Evolutionary conservation across 2,329 filamentous ascomycete genomes (phyloP).

Genomic region (Podosphaera fusca): DNA sequence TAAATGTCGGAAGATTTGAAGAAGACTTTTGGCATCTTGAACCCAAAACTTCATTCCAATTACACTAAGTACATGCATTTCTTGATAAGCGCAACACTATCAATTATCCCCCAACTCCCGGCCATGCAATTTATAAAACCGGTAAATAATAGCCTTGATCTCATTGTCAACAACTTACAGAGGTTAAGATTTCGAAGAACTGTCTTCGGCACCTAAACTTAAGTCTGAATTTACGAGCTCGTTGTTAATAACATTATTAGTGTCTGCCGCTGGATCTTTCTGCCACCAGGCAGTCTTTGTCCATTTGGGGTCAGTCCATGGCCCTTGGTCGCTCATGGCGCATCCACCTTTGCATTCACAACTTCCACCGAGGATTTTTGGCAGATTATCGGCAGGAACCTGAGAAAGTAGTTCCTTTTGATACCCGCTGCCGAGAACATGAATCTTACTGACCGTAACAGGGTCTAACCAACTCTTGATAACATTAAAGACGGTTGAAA

Average conservation of each 20-base stretch:
- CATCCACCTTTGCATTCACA: constrained; percentile 73
- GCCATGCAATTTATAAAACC: background rate
- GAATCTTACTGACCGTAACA: constrained; percentile 88
- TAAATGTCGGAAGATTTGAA: too few species aligned
- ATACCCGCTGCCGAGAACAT: constrained; percentile 64
- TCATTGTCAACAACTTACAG: too few species aligned
- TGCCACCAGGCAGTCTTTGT: constrained; percentile 41
- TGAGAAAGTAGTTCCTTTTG: constrained; percentile 66
- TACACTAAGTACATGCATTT: too few species aligned
- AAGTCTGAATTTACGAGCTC: background rate
- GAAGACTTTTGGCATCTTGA: too few species aligned
- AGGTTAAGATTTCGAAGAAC: too few species aligned
- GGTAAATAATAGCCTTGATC: background rate
- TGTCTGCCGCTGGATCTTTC: constrained; percentile 18
- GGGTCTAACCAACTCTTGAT: constrained; percentile 92
- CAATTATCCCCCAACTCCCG: background rate
- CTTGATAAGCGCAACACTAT: too few species aligned
- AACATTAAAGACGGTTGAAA: constrained; percentile 62
- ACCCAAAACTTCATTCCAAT: too few species aligned
- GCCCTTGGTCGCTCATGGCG: constrained; percentile 66
- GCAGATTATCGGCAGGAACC: constrained; percentile 74
- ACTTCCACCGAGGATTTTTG: constrained; percentile 59
- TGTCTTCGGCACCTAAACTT: too few species aligned
- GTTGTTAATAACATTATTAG: constrained; percentile 17
- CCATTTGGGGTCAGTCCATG: constrained; percentile 59